These are phyloP conservation scores for Nigrospora osmanthi DNA, from an alignment of 2,329 filamentous ascomycete genomes.

Conservation along the genomic window DNA sequence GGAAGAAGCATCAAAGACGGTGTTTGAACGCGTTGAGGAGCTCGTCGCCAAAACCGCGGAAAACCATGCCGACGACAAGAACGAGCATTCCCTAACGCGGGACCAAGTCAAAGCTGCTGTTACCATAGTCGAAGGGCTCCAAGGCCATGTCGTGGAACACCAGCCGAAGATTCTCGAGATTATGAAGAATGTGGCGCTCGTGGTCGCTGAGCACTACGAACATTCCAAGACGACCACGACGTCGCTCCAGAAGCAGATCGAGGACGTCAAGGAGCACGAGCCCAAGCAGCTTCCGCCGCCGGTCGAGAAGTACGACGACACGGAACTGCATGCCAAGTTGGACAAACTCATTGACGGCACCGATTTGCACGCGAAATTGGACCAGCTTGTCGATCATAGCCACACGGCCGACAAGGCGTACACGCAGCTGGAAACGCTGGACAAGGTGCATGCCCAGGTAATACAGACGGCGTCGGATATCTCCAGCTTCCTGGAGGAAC, in stretches of 20 bases:
- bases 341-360: slow-evolving; percentile 12
- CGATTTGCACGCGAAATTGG: slow-evolving; percentile 25
- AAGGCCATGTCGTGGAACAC: slow-evolving; percentile 71
- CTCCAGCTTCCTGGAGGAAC: slow-evolving; percentile 69
- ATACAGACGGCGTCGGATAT: slow-evolving; percentile 78
- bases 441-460: slow-evolving; percentile 84
- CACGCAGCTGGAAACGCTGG: slow-evolving; percentile 71
- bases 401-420: slow-evolving; percentile 62
- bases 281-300: slow-evolving; percentile 48
- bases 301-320: slow-evolving; percentile 45
- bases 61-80: slow-evolving; percentile 62
- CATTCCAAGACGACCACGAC: slow-evolving; percentile 64
- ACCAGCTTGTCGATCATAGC: slow-evolving; percentile 54
- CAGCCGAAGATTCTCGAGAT: slow-evolving; percentile 84
- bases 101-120: slow-evolving; percentile 73
- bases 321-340: slow-evolving; percentile 18
- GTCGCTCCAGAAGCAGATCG: slow-evolving; percentile 49
- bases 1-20: slow-evolving; percentile 78
- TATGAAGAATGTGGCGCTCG: slow-evolving; percentile 74
- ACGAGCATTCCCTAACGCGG: slow-evolving; percentile 75
- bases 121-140: slow-evolving; percentile 64
- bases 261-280: slow-evolving; percentile 37
- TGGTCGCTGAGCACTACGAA: slow-evolving; percentile 83
- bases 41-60: slow-evolving; percentile 71
- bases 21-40: slow-evolving; percentile 76